These are phyloP conservation scores for Eimeria acervulina DNA, from an alignment of 169 alveolate species.

Conservation along the genomic window DNA sequence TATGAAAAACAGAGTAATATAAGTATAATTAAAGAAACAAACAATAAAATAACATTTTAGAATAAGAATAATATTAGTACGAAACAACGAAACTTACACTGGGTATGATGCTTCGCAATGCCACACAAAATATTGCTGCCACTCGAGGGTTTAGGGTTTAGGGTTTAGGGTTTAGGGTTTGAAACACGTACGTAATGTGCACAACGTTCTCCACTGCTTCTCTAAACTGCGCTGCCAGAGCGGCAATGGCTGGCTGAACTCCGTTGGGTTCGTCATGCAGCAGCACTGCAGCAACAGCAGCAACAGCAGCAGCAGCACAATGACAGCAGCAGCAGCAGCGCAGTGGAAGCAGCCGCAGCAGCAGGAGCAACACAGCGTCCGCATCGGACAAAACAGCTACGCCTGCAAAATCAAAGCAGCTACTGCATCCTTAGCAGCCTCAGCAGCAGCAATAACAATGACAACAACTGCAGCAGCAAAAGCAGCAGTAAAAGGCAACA, in stretches of 20 bases:
- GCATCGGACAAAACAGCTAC: no score
- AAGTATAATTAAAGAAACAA: background rate
- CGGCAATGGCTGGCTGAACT: slow-evolving; percentile 1
- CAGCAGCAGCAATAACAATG: no score
- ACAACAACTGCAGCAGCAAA: background rate
- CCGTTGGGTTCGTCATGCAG: slow-evolving; percentile 29
- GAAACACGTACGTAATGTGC: background rate
- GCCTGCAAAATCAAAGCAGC: no score
- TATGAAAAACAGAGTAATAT: no score
- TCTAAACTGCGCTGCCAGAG: slow-evolving; percentile 10
- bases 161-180: background rate
- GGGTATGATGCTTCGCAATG: no score
- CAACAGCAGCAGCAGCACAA: background rate
- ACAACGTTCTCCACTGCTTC: slow-evolving; percentile 3
- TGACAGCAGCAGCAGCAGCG: no score
- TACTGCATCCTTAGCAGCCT: no score
- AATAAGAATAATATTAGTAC: background rate
- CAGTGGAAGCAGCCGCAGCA: background rate
- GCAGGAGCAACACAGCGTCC: background rate
- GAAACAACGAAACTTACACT: no score
- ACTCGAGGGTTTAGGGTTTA: background rate
- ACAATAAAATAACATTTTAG: background rate
- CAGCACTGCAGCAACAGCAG: slow-evolving; percentile 34
- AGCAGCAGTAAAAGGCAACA: background rate
- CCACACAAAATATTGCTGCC: background rate